Base-by-base conservation (phyloP, 352 stramenopile genomes). In the Paralagenidium karlingii region DNA sequence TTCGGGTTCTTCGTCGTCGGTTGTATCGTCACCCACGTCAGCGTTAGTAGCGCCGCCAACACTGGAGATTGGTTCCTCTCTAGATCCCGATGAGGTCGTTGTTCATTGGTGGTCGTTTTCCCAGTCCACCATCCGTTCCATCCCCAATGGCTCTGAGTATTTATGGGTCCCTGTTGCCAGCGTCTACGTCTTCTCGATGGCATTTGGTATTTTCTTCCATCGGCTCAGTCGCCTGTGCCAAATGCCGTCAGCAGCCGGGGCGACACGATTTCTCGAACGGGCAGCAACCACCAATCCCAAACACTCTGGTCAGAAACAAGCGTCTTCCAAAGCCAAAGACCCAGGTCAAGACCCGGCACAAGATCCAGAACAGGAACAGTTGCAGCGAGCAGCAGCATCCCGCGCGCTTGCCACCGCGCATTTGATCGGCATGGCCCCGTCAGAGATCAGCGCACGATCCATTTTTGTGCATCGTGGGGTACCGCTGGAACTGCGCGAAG, bases 341-440 rank as follows among this genome's bases (percentile, higher is more conserved):
- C n/a, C n/a, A n/a, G n/a, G n/a, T n/a, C 38, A 34, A 7, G 43
- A 49, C 37, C 43, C 43, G 22, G 32, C 43, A 7, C 32, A 49
- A n/a, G n/a, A n/a, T n/a, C n/a, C n/a, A n/a, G 30, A 36, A 36
- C 22, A 3, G 16, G 22, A 20, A 7, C 30, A 36, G 22, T 36
- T 36, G 3, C 16, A 36, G 7, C n/a, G n/a, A n/a, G n/a, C n/a
- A n/a, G n/a, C n/a, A n/a, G n/a, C n/a, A n/a, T n/a, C n/a, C n/a
- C n/a, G n/a, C n/a, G n/a, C n/a, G n/a, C n/a, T n/a, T n/a, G 30
- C 30, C 7, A 36, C 30, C 8, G 3, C 8, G 19, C 73, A 84
- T 40, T 55, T 91, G 25, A 77, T 84, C 20, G 76, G 77, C 36
- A 91, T 91, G 77, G 63, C 84, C 43, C 74, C 77, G 5, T 87